Evolutionary conservation across 2,329 filamentous ascomycete species (phyloP).

Genomic region (Alternaria arborescens): DNA sequence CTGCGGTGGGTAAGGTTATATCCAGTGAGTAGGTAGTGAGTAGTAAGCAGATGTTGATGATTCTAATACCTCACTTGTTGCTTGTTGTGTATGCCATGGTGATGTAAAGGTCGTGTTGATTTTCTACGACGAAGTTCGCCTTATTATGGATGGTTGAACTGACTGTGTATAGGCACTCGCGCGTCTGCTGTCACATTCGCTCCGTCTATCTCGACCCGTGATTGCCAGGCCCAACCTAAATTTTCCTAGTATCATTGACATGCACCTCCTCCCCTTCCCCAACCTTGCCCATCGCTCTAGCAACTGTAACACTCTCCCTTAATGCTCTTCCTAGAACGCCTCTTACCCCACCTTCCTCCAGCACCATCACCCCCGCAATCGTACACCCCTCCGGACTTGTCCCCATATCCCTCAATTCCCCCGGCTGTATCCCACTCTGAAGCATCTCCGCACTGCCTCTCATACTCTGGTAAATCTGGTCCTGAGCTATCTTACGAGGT

Average conservation of each 20-base stretch:
- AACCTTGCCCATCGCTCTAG: constrained; percentile 52
- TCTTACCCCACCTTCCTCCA: constrained; percentile 43
- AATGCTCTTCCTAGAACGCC: constrained; percentile 48
- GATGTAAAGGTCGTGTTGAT: not conserved
- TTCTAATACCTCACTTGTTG: not conserved
- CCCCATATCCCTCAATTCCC: constrained; percentile 40
- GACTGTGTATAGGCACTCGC: not conserved
- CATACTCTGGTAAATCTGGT: constrained; percentile 47
- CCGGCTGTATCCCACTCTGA: constrained; percentile 40
- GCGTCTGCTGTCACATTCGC: not conserved
- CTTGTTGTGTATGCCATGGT: not conserved
- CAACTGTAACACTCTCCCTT: constrained; percentile 59
- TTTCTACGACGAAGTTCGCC: not conserved
- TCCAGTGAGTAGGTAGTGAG: constrained; percentile 15
- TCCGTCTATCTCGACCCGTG: not conserved
- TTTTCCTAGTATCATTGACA: constrained; percentile 54
- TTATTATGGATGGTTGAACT: not conserved
- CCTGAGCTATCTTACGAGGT: constrained; percentile 33
- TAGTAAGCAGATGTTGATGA: constrained; percentile 13
- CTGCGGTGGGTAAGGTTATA: constrained; percentile 8
- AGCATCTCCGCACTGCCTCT: constrained; percentile 41
- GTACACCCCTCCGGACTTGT: constrained; percentile 46
- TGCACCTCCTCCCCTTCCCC: constrained; percentile 39
- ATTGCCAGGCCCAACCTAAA: not conserved
- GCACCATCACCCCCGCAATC: constrained; percentile 45